Conservation (phyloP, 805 yeast genomes). For the Teunomyces funiuensis region DNA sequence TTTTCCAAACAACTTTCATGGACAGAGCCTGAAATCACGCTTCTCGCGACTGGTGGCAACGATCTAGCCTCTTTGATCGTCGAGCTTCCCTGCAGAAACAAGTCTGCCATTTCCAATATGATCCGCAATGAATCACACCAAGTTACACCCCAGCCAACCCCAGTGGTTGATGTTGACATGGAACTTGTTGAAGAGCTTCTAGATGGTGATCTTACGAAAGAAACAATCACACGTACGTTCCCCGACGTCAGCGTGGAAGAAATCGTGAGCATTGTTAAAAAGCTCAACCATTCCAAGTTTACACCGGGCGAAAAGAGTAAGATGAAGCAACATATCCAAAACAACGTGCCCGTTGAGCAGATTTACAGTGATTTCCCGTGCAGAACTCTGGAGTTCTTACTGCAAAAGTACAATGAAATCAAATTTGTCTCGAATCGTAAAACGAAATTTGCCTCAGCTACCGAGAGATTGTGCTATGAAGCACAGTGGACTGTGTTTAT, state of each 20-base stretch:
- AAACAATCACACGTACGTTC: neutral
- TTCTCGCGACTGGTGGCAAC: neutral
- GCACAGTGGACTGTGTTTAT: constrained; percentile 38
- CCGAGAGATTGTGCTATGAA: constrained; percentile 37
- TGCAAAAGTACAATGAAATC: constrained; percentile 20
- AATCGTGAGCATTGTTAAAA: constrained; percentile 8
- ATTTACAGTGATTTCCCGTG: constrained; percentile 23
- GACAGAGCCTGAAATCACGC: constrained; percentile 7
- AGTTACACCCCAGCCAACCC: neutral
- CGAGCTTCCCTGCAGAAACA: constrained; percentile 4
- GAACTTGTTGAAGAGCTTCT: constrained; percentile 1
- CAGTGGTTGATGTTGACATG: neutral
- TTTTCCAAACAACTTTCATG: constrained; percentile 1
- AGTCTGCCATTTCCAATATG: constrained; percentile 2
- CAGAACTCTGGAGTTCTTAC: constrained; percentile 21
- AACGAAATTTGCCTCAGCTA: constrained; percentile 24
- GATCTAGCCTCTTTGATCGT: neutral
- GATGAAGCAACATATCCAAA: constrained; percentile 17
- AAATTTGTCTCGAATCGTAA: constrained; percentile 27
- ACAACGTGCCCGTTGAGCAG: constrained; percentile 13
- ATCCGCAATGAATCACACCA: neutral
- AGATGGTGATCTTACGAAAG: constrained; percentile 5
- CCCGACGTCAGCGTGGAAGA: constrained; percentile 1
- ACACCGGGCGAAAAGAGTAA: constrained; percentile 26
- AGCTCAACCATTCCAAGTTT: neutral